Conservation (phyloP, 495 filamentous ascomycete species). For the Tuber brumale region DNA sequence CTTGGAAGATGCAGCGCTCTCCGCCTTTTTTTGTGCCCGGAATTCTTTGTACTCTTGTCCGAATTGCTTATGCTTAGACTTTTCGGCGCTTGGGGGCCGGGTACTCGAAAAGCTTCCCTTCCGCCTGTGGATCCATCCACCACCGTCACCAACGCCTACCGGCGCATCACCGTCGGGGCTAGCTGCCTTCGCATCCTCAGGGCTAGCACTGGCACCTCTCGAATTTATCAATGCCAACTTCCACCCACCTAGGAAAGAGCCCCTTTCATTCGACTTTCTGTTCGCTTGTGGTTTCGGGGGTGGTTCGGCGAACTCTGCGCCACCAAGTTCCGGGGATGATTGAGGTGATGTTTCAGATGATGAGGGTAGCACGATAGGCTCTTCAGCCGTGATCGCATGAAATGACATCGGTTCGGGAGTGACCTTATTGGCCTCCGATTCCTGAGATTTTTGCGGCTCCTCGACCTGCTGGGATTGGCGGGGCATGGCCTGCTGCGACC, state of each 20-base stretch:
- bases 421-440: neutral
- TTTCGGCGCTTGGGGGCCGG: slow-evolving; percentile 37
- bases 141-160: slow-evolving; percentile 38
- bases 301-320: slow-evolving; percentile 18
- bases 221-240: slow-evolving; percentile 38
- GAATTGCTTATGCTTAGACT: slow-evolving; percentile 27
- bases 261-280: slow-evolving; percentile 30
- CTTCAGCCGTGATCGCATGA: slow-evolving; percentile 37
- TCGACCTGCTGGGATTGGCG: slow-evolving; percentile 15
- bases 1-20: slow-evolving; percentile 12
- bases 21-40: slow-evolving; percentile 31
- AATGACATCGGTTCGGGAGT: slow-evolving; percentile 10
- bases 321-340: slow-evolving; percentile 8
- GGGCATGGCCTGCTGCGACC: neutral
- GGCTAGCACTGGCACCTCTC: slow-evolving; percentile 8
- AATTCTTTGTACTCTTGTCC: slow-evolving; percentile 40
- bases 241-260: slow-evolving; percentile 38
- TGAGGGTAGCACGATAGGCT: slow-evolving; percentile 37
- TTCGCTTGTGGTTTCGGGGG: slow-evolving; percentile 15
- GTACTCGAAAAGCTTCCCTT: slow-evolving; percentile 40
- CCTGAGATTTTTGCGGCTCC: slow-evolving; percentile 19
- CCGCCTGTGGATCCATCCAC: slow-evolving; percentile 39
- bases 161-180: slow-evolving; percentile 21
- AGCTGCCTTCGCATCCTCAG: slow-evolving; percentile 10
- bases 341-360: slow-evolving; percentile 28